A percentile compares a stretch with the other conserved stretches of the same genome.
Evolutionary conservation across 331 rosid genomes (phyloP).

Genomic region (Dryas integrifolia): DNA sequence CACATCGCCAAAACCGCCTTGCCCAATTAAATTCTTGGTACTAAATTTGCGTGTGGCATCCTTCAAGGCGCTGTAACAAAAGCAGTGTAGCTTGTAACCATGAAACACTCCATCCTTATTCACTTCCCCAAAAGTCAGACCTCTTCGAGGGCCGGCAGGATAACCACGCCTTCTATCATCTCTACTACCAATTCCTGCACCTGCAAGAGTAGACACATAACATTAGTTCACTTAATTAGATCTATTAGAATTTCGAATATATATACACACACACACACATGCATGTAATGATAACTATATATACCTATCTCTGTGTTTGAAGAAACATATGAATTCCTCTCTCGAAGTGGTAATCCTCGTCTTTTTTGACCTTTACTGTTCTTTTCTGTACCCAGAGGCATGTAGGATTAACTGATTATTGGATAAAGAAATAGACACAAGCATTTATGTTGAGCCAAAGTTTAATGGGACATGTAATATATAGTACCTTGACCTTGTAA

Average conservation of each 20-base stretch:
- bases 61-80: conserved; percentile 26
- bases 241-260: too few relatives aligned
- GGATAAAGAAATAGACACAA: background rate
- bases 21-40: conserved; percentile 33
- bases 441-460: too few relatives aligned
- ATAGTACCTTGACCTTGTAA: conserved; percentile 15
- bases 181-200: conserved; percentile 6
- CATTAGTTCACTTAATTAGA: too few relatives aligned
- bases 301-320: conserved; percentile 22
- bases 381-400: conserved; percentile 15
- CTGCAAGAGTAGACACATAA: background rate
- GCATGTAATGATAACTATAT: background rate
- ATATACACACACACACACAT: too few relatives aligned
- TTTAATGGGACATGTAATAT: too few relatives aligned
- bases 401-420: background rate
- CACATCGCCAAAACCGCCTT: conserved; percentile 49
- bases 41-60: conserved; percentile 41
- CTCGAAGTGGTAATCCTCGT: conserved; percentile 13
- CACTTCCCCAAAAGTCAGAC: conserved; percentile 1
- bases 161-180: background rate
- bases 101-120: conserved; percentile 12
- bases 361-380: background rate
- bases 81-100: conserved; percentile 18
- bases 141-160: background rate
- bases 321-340: background rate